Base-by-base conservation (phyloP, 2,329 filamentous ascomycete species). In the Alternaria novae-zelandiae region DNA sequence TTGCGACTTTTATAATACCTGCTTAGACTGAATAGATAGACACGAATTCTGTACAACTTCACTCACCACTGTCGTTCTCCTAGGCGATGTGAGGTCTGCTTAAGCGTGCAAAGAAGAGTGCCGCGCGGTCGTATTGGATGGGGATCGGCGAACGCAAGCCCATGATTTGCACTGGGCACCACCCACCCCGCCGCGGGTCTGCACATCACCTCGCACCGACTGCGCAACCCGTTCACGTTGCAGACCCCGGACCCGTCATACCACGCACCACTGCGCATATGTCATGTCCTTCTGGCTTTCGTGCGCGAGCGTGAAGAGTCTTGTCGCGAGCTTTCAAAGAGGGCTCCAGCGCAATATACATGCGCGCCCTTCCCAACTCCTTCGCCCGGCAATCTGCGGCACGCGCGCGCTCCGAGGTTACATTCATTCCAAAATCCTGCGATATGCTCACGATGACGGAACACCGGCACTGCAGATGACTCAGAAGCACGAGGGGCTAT, bases 81-180 rank as follows among this genome's bases (percentile, higher is more conserved):
- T 12, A 41, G 20, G 49, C 49, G 13, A 53, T 8, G 49, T 53
- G 49, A 53, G 30, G 49, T 53, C 30, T 41, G 20, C 49, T 53
- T 53, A 36, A 53, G 62, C 58, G 58, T 47, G 26, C 20, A 45
- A 46, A 44, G 61, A 41, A 25, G 32, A 46, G 25, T 50, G 50
- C 61, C n/a, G 45, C 28, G 21, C 26, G 25, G 17, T 59, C 46
- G 51, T 43, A 44, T 61, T 25, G 21, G 59, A 59, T 57, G 49
- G 61, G 12, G 65, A 65, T 67, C 65, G 62, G 46, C 62, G 30
- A 46, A 41, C 15, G 51, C 23, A 26, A n/a, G 30, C 55, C n/a
- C 12, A 47, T 55, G 63, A 65, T 65, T 60, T 26, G 51, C 50
- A 41, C 59, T 43, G 32, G 28, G 36, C 36, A 41, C 36, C 36